phyloP scores from a whole-genome alignment of 2,329 filamentous ascomycete genomes.

The Arthrocladium fulminans region DNA sequence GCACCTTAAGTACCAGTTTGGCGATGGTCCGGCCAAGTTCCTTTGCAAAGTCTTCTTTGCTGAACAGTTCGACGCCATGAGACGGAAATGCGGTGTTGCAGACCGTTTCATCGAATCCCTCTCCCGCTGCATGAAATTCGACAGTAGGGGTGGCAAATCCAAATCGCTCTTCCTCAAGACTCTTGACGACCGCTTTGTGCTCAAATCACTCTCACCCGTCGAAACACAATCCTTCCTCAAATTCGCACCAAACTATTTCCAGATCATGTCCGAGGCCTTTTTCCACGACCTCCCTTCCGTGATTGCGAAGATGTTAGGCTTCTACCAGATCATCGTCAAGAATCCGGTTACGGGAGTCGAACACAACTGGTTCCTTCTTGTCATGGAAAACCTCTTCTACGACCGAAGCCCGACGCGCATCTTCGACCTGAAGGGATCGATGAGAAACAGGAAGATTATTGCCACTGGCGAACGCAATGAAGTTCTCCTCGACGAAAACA shows the following conservation, averaged over 20 bases:
- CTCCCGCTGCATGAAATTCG: slow-evolving; percentile 93
- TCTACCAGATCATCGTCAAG: slow-evolving; percentile 96
- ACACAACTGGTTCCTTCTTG: slow-evolving; percentile 84
- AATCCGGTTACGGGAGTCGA: slow-evolving; percentile 85
- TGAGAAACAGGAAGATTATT: slow-evolving; percentile 96
- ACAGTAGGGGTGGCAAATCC: slow-evolving; percentile 94
- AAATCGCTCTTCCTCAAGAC: slow-evolving; percentile 97
- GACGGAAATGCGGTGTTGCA: slow-evolving; percentile 83
- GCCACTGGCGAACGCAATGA: slow-evolving; percentile 93
- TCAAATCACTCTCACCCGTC: slow-evolving; percentile 82
- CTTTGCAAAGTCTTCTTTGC: slow-evolving; percentile 98
- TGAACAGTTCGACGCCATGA: slow-evolving; percentile 91
- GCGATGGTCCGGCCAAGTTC: slow-evolving; percentile 86
- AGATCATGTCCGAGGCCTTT: slow-evolving; percentile 89
- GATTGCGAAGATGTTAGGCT: slow-evolving; percentile 98
- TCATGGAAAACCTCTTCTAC: slow-evolving; percentile 98
- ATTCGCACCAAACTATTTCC: slow-evolving; percentile 95
- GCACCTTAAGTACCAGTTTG: slow-evolving; percentile 92
- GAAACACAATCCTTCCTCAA: slow-evolving; percentile 90
- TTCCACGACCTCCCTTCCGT: slow-evolving; percentile 94
- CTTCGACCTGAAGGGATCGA: slow-evolving; percentile 94
- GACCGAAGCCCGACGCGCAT: slow-evolving; percentile 82
- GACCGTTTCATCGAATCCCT: slow-evolving; percentile 93
- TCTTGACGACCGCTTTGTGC: slow-evolving; percentile 82
- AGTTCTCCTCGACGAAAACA: slow-evolving; percentile 93